Percentiles rank a stretch among this genome's conserved stretches.
Evolutionary conservation across 1,284 basidiomycete genomes (phyloP).

Genomic region (Irpex lacteus): DNA sequence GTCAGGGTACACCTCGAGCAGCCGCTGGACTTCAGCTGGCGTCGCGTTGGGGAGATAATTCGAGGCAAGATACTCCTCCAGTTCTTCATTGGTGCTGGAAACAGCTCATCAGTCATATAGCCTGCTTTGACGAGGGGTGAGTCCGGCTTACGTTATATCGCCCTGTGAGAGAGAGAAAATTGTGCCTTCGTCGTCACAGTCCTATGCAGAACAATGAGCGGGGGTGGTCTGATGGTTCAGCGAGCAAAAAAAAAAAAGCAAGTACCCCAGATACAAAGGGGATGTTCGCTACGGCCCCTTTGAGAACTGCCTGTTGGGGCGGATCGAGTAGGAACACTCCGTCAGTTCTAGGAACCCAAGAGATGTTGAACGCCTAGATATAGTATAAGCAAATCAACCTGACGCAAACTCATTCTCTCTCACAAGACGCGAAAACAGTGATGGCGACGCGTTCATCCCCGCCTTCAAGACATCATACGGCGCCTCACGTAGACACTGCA

Average conservation of each 20-base stretch:
- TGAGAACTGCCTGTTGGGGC: constrained; percentile 23
- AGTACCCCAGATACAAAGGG: constrained; percentile 29
- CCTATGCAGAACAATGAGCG: constrained; percentile 8
- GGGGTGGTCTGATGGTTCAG: background rate
- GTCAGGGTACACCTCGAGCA: constrained; percentile 39
- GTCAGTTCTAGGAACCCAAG: constrained; percentile 39
- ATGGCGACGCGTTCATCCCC: constrained; percentile 27
- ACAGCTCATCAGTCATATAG: constrained; percentile 4
- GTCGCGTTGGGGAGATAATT: constrained; percentile 34
- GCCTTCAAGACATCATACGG: constrained; percentile 20
- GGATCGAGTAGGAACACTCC: constrained; percentile 33
- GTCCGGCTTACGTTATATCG: background rate
- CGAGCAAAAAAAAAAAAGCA: background rate
- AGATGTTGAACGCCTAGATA: constrained; percentile 20
- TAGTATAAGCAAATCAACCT: background rate
- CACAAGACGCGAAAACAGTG: background rate
- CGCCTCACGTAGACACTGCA: constrained; percentile 32
- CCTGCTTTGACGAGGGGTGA: background rate
- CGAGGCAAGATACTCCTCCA: constrained; percentile 23
- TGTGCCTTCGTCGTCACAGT: constrained; percentile 54
- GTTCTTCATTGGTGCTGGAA: constrained; percentile 41
- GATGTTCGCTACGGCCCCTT: constrained; percentile 29
- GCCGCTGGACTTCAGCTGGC: constrained; percentile 25
- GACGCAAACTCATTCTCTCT: background rate
- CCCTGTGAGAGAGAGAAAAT: constrained; percentile 41